phyloP scores from a whole-genome alignment of 805 yeast genomes.

The Hanseniaspora clermontiae region DNA sequence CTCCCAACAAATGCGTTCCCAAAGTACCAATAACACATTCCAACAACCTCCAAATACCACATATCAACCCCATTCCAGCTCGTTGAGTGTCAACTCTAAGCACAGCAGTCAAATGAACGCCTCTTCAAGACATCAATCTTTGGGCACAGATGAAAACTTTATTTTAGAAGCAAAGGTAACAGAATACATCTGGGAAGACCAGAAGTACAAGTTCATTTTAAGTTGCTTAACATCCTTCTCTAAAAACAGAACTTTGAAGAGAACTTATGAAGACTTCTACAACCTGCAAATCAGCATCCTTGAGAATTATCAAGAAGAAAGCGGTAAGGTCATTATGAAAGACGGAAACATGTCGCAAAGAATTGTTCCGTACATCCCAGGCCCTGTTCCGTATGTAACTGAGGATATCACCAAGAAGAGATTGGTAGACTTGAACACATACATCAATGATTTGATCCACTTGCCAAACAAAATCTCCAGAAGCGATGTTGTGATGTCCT shows the following conservation, averaged over 20 bases:
- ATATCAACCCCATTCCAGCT: conserved; percentile 13
- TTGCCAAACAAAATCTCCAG: conserved; percentile 69
- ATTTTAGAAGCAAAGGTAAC: conserved; percentile 54
- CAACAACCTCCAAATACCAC: conserved; percentile 11
- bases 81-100: background rate
- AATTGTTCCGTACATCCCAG: conserved; percentile 86
- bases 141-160: conserved; percentile 15
- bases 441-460: conserved; percentile 46
- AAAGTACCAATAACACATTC: conserved; percentile 13
- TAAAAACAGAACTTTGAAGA: conserved; percentile 55
- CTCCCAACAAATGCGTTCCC: conserved; percentile 16
- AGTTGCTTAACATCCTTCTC: conserved; percentile 57
- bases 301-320: conserved; percentile 80
- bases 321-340: conserved; percentile 47
- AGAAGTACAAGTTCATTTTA: conserved; percentile 79
- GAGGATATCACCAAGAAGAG: conserved; percentile 53
- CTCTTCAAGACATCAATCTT: background rate
- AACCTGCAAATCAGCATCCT: conserved; percentile 77
- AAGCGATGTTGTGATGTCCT: conserved; percentile 50
- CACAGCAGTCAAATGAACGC: background rate
- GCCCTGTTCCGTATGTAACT: conserved; percentile 83
- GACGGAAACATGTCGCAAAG: conserved; percentile 57
- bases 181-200: conserved; percentile 65
- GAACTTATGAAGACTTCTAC: conserved; percentile 91
- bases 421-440: conserved; percentile 42